Evolutionary conservation across 169 alveolate species (phyloP).

Genomic region (Plasmodium gonderi): DNA sequence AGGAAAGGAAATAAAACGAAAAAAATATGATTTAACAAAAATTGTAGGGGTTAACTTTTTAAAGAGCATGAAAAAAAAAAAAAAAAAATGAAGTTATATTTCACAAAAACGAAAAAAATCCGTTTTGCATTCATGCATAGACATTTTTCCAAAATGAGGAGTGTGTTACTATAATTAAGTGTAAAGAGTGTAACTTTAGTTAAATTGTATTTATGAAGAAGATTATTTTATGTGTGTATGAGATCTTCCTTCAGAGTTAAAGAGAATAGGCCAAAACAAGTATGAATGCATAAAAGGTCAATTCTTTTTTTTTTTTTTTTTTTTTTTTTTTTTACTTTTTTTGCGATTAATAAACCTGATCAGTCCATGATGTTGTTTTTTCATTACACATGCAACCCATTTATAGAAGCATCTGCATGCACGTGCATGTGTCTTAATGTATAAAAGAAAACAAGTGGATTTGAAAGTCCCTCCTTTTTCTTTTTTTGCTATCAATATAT

Average conservation of each 20-base stretch:
- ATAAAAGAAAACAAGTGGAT: too few species aligned
- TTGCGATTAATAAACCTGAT: not conserved
- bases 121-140: not conserved
- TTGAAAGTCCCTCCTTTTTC: not conserved
- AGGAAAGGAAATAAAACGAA: not conserved
- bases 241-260: not conserved
- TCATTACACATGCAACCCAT: not conserved
- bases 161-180: not conserved
- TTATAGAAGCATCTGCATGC: conserved; percentile 46
- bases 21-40: not conserved
- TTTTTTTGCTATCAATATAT: not conserved
- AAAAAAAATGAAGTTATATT: not conserved
- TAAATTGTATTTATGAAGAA: not conserved
- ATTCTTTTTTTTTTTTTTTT: not conserved
- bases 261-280: not conserved
- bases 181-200: not conserved
- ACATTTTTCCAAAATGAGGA: not conserved
- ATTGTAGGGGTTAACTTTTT: not conserved
- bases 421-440: conserved; percentile 9
- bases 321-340: not conserved
- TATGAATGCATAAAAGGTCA: not conserved
- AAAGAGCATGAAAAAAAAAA: not conserved
- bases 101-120: not conserved
- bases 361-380: not conserved
- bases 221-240: not conserved